Base-by-base conservation (phyloP, 2,329 filamentous ascomycete genomes). In the Alternaria burnsii region DNA sequence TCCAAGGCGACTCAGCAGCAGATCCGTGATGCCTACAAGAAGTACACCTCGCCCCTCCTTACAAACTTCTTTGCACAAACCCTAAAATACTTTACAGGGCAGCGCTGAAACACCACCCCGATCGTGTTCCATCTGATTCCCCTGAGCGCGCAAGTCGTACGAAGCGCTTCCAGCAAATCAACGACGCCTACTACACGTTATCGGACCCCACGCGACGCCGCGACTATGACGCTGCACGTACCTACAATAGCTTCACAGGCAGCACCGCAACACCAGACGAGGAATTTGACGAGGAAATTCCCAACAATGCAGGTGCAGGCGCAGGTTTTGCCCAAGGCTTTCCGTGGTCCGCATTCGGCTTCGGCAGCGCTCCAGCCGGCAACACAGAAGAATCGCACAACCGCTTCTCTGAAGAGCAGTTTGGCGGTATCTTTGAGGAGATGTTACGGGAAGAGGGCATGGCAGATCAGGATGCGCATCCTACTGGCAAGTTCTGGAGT, bases 11-110 rank as follows among this genome's bases (percentile, higher is more conserved):
- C 88, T 0, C 87, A 89, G 60, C 88, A 93, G 73, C 91, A 98
- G 77, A 90, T 99, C 75, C 91, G 94, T 71, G 91, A 92, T 84
- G 95, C 94, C 52, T 99, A 98, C 84, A 99, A 99, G 79, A 90
- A 91, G 90, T 92, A 71, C 38, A 30, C 54, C 38, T 6, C 1
- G 20, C 14, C 51, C 28, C 30, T 30, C 20, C 18, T 42, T 22
- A 18, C 47, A 36, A 44, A 5, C 8, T 16, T 22, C 10, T 41
- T n/a, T 7, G 11, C 51, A 28, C 28, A 18, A 11, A 20, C 40
- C 57, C 64, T 68, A 54, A 44, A 50, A 24, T 20, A 51, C 22
- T 50, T 16, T 16, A 34, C 73, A 93, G 91, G 76, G 91, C 92
- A 71, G 94, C 94, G 5, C 84, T 98, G 46, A 97, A 95, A 80